Conservation (phyloP, 2,329 filamentous ascomycete genomes). For the Fusarium sp. region DNA sequence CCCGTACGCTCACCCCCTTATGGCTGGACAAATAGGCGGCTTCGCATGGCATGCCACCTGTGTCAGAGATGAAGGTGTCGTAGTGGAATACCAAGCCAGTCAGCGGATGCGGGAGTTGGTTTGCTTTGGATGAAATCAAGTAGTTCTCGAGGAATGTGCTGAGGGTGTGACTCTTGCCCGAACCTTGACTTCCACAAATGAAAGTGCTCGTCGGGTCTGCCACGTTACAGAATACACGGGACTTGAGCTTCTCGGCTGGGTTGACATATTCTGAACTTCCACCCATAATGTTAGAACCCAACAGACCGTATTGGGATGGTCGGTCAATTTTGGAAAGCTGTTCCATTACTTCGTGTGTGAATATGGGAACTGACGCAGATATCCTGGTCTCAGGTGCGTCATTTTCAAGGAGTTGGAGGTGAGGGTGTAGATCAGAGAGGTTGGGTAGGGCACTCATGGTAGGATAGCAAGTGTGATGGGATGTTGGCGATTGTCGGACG, state of each 20-base stretch:
- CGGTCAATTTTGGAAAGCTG: neutral
- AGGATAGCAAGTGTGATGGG: too few relatives aligned
- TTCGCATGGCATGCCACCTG: neutral
- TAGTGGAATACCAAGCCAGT: neutral
- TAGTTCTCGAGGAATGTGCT: neutral
- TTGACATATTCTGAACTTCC: too few relatives aligned
- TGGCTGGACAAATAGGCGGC: neutral
- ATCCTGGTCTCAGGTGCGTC: rapidly evolving
- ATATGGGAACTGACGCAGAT: rapidly evolving
- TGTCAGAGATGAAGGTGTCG: neutral
- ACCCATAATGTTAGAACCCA: neutral
- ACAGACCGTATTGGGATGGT: neutral
- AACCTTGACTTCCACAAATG: conserved; percentile 6
- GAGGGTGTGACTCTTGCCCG: neutral
- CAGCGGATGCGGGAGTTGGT: neutral
- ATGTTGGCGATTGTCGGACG: too few relatives aligned
- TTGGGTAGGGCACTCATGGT: too few relatives aligned
- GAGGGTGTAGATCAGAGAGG: neutral
- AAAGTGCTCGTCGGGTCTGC: neutral
- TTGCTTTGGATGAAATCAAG: neutral
- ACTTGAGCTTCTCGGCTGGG: rapidly evolving
- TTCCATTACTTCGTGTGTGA: neutral
- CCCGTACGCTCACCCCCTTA: neutral
- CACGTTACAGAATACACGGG: neutral
- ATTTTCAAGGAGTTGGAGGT: neutral